Percentiles rank a stretch among this genome's conserved stretches.
These are phyloP conservation scores for Spergularia bocconei DNA, from an alignment of 148 eudicot genomes.

Conservation along the genomic window DNA sequence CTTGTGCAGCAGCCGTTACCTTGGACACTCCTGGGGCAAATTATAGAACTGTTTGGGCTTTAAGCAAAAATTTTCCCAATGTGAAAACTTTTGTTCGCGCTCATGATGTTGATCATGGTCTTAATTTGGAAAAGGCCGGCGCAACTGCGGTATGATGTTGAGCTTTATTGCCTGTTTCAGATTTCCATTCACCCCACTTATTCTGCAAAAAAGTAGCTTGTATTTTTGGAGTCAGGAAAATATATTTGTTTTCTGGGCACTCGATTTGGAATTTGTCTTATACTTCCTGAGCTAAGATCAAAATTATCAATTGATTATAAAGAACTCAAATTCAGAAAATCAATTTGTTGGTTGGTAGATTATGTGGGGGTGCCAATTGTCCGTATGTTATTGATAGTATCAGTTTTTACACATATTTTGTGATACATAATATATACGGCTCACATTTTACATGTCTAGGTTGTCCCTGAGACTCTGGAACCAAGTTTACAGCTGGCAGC, in stretches of 20 bases:
- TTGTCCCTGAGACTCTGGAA: conserved; percentile 95
- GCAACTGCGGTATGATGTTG: conserved; percentile 82
- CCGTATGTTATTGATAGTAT: not conserved
- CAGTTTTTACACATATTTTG: conserved; percentile 8
- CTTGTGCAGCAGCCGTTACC: conserved; percentile 92
- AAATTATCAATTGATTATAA: too few relatives aligned
- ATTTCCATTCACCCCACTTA: not conserved
- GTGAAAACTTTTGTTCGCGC: conserved; percentile 99
- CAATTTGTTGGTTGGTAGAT: too few relatives aligned
- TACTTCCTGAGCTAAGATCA: too few relatives aligned
- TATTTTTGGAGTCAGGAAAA: not conserved
- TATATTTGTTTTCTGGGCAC: not conserved
- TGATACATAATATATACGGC: not conserved
- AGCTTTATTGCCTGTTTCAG: not conserved
- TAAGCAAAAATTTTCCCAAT: conserved; percentile 90
- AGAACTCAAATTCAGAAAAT: too few relatives aligned
- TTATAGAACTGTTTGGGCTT: conserved; percentile 98
- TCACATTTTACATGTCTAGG: conserved; percentile 41
- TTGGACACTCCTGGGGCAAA: conserved; percentile 97
- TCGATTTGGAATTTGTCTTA: too few relatives aligned
- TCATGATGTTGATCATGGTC: conserved; percentile 98
- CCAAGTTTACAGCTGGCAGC: conserved; percentile 95
- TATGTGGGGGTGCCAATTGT: too few relatives aligned
- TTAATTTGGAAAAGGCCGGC: conserved; percentile 97
- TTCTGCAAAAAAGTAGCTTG: not conserved